Conservation (phyloP, 2,329 filamentous ascomycete species). For the Aspergillus latus region DNA sequence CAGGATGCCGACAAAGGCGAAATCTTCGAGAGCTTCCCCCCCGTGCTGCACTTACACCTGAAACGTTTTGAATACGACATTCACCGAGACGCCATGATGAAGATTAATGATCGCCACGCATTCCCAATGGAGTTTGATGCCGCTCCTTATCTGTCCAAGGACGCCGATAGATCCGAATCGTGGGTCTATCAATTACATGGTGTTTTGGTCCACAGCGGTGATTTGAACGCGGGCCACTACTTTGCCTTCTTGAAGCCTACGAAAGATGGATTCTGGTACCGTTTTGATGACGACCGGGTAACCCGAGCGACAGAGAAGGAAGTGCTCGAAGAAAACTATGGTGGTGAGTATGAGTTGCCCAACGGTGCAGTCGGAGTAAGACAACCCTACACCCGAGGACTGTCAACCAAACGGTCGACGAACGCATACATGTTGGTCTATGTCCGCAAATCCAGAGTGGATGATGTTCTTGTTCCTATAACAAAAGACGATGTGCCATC, state of each 20-base stretch:
- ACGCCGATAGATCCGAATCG: conserved; percentile 81
- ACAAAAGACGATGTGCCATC: conserved; percentile 74
- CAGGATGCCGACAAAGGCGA: conserved; percentile 98
- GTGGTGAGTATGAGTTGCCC: conserved; percentile 71
- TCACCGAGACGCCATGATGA: conserved; percentile 96
- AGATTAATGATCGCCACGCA: conserved; percentile 63
- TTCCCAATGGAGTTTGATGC: conserved; percentile 58
- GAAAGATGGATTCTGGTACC: conserved; percentile 93
- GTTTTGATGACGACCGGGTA: conserved; percentile 95
- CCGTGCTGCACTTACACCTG: conserved; percentile 89
- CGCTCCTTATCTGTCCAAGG: conserved; percentile 79
- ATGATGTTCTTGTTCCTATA: conserved; percentile 75
- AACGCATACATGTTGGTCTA: conserved; percentile 99
- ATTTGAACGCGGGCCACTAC: conserved; percentile 96
- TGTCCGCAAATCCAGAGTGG: conserved; percentile 81
- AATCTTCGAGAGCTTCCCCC: conserved; percentile 93
- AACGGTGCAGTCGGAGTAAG: conserved; percentile 60
- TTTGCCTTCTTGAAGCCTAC: conserved; percentile 94
- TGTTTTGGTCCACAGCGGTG: conserved; percentile 93
- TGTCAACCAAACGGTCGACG: conserved; percentile 67
- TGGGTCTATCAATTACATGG: conserved; percentile 93
- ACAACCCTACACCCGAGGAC: conserved; percentile 64
- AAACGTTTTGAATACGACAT: conserved; percentile 99
- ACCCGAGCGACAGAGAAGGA: conserved; percentile 91
- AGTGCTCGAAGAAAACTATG: conserved; percentile 94